Evolutionary conservation across 1,284 basidiomycete genomes (phyloP), one percentile per base, ranked within the genome.

Genomic region (Sporisorium iseilematis-ciliati): DNA sequence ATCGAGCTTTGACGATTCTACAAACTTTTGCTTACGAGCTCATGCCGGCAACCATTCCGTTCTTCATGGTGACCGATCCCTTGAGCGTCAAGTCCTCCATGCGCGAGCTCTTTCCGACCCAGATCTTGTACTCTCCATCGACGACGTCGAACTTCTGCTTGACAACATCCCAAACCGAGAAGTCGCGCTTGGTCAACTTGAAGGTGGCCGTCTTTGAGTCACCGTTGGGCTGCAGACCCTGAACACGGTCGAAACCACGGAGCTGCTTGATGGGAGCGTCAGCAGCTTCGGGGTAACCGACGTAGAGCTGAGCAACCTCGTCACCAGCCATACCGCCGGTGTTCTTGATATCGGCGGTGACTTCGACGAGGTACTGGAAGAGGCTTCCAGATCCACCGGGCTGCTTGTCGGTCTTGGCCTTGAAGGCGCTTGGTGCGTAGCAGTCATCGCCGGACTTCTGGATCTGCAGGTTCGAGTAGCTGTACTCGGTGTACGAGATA

Each of bases 401-500:
- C 23, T 45, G 40, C 52, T 72, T 72, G 42, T 66, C 64, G 20
- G 31, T 62, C 38, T 66, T 58, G 49, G 53, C 33, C 45, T 55
- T 49, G 55, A 65, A 54, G 16, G 52, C 51, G 38, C 55, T 59
- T 1, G 58, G 51, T 18, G 74, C 64, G 38, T 68, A 69, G 60
- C 57, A 59, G 48, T 63, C 42, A 4, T 69, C 66, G 40, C 20
- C 66, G 1, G 60, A 38, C 25, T 67, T 55, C 48, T 64, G 57
- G 29, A 72, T 53, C 20, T 59, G 26, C n/a, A 72, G 60, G 51
- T 66, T 63, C 31, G 64, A 62, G 51, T 63, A 65, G 33, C 26
- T 51, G 85, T 95, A 97, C 0, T 86, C 89, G 49, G 94, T 92
- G 87, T 95, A 96, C 65, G 91, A 92, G 77, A 96, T 85, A 0